These are phyloP conservation scores for Neofusicoccum sp. DNA, from an alignment of 2,329 filamentous ascomycete genomes.

Conservation along the genomic window DNA sequence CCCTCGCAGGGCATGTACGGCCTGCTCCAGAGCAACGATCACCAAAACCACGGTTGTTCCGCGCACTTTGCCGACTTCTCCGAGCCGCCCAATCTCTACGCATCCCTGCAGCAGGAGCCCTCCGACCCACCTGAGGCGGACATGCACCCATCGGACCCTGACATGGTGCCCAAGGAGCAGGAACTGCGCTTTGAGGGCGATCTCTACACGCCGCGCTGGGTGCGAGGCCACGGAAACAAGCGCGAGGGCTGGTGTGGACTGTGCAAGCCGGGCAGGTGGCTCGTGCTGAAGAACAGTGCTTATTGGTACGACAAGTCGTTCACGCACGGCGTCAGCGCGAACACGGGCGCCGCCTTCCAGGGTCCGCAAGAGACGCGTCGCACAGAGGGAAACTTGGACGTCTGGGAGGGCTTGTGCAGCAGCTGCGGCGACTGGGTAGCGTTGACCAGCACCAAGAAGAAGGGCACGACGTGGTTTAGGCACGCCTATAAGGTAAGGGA, in stretches of 20 bases:
- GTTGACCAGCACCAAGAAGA: constrained; percentile 83
- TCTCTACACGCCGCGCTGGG: constrained; percentile 81
- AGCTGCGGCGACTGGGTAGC: constrained; percentile 81
- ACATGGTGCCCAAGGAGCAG: constrained; percentile 76
- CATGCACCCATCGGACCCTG: constrained; percentile 77
- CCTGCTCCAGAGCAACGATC: constrained; percentile 74
- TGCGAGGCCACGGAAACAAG: constrained; percentile 83
- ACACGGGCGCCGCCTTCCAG: constrained; percentile 77
- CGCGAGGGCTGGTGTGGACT: constrained; percentile 89
- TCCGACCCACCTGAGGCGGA: constrained; percentile 75
- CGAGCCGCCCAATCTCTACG: constrained; percentile 76
- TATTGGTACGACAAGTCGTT: constrained; percentile 96
- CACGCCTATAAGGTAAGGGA: constrained; percentile 77
- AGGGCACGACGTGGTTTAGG: constrained; percentile 89
- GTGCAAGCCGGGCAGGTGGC: constrained; percentile 83
- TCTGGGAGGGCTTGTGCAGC: constrained; percentile 79
- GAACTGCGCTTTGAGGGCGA: constrained; percentile 75
- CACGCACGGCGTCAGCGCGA: constrained; percentile 82
- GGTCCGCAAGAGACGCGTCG: constrained; percentile 74
- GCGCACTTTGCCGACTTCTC: constrained; percentile 73
- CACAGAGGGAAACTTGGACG: constrained; percentile 78
- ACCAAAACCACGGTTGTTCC: constrained; percentile 62
- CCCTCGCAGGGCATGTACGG: constrained; percentile 74
- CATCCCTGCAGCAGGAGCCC: constrained; percentile 73
- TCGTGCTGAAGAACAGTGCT: constrained; percentile 85